A percentile compares a stretch with the other conserved stretches of the same genome.
These are phyloP conservation scores for Tetrahymena malaccensis DNA, from an alignment of 73 alveolate genomes.

Conservation along the genomic window DNA sequence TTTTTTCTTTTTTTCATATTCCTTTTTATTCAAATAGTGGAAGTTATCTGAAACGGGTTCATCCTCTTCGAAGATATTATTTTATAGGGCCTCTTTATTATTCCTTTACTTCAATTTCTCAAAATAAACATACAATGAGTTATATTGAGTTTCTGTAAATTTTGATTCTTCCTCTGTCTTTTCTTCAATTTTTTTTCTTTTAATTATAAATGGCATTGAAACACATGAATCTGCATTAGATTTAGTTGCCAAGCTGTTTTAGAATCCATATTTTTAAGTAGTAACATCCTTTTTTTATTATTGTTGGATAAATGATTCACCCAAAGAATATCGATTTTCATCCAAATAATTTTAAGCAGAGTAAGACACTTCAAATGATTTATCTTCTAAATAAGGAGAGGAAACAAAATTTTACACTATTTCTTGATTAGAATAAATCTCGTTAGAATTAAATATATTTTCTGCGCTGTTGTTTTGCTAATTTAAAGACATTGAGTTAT, in stretches of 20 bases:
- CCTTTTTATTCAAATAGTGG: not conserved
- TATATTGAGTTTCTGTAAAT: not conserved
- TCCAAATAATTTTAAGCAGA: not conserved
- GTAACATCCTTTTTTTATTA: no score
- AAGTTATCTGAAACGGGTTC: not conserved
- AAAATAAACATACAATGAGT: not conserved
- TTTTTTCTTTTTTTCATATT: not conserved
- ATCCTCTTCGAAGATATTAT: not conserved
- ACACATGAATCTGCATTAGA: not conserved
- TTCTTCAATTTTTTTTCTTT: not conserved
- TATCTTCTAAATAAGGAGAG: not conserved
- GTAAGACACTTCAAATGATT: not conserved
- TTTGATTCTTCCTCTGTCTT: not conserved
- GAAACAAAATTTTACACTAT: not conserved
- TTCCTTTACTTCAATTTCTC: not conserved
- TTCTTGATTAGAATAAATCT: not conserved
- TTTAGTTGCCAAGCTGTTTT: not conserved
- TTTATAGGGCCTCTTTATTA: not conserved
- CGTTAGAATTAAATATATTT: not conserved
- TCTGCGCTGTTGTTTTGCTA: not conserved
- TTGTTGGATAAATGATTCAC: no score
- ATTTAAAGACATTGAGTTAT: not conserved
- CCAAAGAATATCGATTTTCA: not conserved
- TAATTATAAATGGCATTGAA: not conserved
- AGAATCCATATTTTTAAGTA: not conserved